Evolutionary conservation across 495 filamentous ascomycete genomes (phyloP).

Genomic region (Evernia prunastri): DNA sequence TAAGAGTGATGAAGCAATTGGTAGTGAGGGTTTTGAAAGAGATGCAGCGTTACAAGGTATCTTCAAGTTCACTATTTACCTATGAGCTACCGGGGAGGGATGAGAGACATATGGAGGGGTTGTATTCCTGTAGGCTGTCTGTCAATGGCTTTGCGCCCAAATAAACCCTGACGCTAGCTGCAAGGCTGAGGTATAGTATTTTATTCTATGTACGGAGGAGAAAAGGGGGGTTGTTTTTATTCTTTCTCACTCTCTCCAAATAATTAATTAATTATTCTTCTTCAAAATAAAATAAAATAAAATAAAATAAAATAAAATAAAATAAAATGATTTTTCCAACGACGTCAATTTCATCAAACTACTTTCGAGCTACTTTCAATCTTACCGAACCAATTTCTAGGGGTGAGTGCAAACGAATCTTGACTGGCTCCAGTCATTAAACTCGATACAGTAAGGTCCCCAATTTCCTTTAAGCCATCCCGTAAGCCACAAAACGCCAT

Average conservation of each 20-base stretch:
- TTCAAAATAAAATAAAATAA: too few species aligned
- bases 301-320: too few species aligned
- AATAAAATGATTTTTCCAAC: too few species aligned
- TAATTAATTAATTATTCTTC: too few species aligned
- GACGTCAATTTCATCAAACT: slow-evolving; percentile 1
- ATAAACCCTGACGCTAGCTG: slow-evolving; percentile 15
- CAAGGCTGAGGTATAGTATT: not conserved
- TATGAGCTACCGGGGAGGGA: not conserved
- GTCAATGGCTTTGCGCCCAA: slow-evolving; percentile 27
- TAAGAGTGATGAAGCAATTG: slow-evolving; percentile 13
- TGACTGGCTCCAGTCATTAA: not conserved
- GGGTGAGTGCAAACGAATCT: not conserved
- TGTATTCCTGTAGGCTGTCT: slow-evolving; percentile 10
- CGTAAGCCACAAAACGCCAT: slow-evolving; percentile 27
- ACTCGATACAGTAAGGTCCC: slow-evolving; percentile 10
- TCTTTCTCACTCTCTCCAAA: too few species aligned
- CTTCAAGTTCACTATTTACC: slow-evolving; percentile 2
- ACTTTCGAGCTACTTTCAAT: too few species aligned
- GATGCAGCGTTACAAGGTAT: not conserved
- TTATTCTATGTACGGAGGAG: too few species aligned
- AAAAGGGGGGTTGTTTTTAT: not conserved
- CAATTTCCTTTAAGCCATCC: not conserved
- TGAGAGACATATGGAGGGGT: slow-evolving; percentile 4
- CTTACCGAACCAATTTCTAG: slow-evolving; percentile 11
- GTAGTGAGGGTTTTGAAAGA: not conserved